Conservation (phyloP, 2,329 filamentous ascomycete species). For the Penicillium concentricum region DNA sequence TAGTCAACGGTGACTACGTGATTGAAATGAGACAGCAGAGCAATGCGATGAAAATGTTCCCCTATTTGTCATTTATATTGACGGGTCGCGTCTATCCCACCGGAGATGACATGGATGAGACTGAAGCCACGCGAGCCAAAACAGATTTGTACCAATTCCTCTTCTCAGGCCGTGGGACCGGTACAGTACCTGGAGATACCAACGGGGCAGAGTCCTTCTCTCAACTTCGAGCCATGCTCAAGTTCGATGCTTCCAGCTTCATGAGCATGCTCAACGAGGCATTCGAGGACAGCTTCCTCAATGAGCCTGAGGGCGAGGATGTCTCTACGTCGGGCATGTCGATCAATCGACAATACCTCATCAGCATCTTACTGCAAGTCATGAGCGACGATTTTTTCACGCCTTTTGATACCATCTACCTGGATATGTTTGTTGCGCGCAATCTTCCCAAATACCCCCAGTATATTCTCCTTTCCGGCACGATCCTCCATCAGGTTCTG, state of each 20-base stretch:
- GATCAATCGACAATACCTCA: constrained; percentile 87
- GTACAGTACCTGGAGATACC: constrained; percentile 23
- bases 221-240: constrained; percentile 78
- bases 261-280: constrained; percentile 95
- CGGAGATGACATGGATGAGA: constrained; percentile 70
- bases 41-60: constrained; percentile 85
- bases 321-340: constrained; percentile 57
- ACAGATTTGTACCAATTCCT: constrained; percentile 88
- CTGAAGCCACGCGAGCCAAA: constrained; percentile 74
- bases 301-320: constrained; percentile 68
- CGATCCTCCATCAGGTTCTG: constrained; percentile 77
- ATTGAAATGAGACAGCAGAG: constrained; percentile 56
- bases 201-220: constrained; percentile 74
- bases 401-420: constrained; percentile 80
- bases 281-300: constrained; percentile 92
- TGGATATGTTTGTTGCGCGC: constrained; percentile 97
- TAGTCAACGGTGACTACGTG: constrained; percentile 48
- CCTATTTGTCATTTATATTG: constrained; percentile 87
- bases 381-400: constrained; percentile 74
- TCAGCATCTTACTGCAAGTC: constrained; percentile 86
- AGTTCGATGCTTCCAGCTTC: constrained; percentile 87
- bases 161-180: constrained; percentile 69
- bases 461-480: constrained; percentile 86
- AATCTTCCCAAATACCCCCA: constrained; percentile 96
- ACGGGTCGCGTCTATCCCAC: constrained; percentile 92